These are phyloP conservation scores for Claviceps sp. DNA, from an alignment of 2,329 filamentous ascomycete genomes.

Conservation along the genomic window DNA sequence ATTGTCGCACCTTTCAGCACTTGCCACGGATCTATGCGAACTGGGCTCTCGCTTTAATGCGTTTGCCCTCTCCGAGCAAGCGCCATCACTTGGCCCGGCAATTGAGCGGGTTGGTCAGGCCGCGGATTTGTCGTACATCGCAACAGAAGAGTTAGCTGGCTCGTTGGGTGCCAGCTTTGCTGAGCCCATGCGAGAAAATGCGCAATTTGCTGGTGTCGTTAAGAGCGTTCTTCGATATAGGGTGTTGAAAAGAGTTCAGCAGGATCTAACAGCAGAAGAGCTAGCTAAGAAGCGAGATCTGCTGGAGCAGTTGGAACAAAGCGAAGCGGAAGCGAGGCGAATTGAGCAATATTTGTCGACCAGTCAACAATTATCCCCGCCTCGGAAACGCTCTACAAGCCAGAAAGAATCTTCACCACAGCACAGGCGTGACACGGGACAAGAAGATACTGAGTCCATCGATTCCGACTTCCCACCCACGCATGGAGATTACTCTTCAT, in stretches of 20 bases:
- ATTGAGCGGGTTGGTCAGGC: constrained; percentile 93
- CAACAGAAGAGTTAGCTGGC: constrained; percentile 79
- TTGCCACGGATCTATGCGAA: constrained; percentile 82
- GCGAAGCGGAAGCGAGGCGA: constrained; percentile 81
- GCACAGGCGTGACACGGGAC: constrained; percentile 41
- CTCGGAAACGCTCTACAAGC: constrained; percentile 52
- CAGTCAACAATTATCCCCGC: constrained; percentile 49
- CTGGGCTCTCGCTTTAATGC: constrained; percentile 93
- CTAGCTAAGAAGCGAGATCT: constrained; percentile 72
- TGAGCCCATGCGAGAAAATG: constrained; percentile 94
- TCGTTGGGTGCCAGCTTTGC: constrained; percentile 88
- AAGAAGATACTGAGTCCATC: constrained; percentile 75
- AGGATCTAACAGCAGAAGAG: constrained; percentile 94
- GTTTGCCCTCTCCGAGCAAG: constrained; percentile 88
- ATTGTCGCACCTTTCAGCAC: constrained; percentile 67
- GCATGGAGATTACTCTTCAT: constrained; percentile 53
- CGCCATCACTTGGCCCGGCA: constrained; percentile 73
- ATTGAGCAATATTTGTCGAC: constrained; percentile 85
- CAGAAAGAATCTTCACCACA: constrained; percentile 36
- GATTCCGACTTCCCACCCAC: constrained; percentile 94
- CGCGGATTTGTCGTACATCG: constrained; percentile 90
- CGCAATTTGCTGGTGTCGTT: constrained; percentile 92
- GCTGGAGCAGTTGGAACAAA: constrained; percentile 81
- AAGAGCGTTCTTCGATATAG: constrained; percentile 78
- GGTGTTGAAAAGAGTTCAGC: constrained; percentile 86